Conservation (phyloP, 805 yeast genomes). For the Candida yuanshanica region DNA sequence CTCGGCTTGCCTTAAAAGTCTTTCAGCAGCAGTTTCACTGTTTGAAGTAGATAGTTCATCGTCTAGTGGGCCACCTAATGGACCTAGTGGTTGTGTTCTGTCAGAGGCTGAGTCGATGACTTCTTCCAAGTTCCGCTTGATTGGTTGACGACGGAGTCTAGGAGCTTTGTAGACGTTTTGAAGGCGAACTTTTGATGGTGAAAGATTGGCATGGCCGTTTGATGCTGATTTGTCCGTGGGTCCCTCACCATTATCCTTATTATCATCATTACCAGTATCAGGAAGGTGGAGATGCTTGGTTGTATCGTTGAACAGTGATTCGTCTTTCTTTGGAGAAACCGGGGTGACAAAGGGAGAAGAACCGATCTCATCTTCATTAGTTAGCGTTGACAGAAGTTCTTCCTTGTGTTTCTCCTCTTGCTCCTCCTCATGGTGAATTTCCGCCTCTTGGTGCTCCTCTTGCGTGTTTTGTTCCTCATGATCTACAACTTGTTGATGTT, state of each 20-base stretch:
- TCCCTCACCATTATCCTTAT: constrained; percentile 14
- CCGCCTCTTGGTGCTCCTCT: neutral
- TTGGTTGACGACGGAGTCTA: constrained; percentile 35
- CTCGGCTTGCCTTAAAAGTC: constrained; percentile 40
- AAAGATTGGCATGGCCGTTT: constrained; percentile 5
- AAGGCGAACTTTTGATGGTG: constrained; percentile 38
- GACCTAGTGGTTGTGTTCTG: constrained; percentile 29
- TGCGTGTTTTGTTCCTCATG: constrained; percentile 4
- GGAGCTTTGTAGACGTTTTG: constrained; percentile 42
- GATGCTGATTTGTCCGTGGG: constrained; percentile 5
- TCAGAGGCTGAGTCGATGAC: constrained; percentile 11
- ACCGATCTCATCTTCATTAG: constrained; percentile 22
- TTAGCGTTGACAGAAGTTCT: constrained; percentile 38
- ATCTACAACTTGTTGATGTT: constrained; percentile 1
- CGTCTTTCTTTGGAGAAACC: constrained; percentile 25
- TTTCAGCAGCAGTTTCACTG: constrained; percentile 28
- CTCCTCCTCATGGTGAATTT: constrained; percentile 4
- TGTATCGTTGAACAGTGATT: constrained; percentile 29
- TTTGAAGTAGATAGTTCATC: constrained; percentile 27
- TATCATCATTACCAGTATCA: constrained; percentile 7
- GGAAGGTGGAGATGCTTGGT: constrained; percentile 3
- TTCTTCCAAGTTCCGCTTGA: constrained; percentile 8
- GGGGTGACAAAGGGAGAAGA: constrained; percentile 5
- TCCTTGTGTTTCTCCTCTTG: neutral
- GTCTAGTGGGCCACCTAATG: constrained; percentile 25